Evolutionary conservation across 345 rosid species (phyloP), one percentile per base, ranked within the genome.

Genomic region (Arabidopsis thaliana): DNA sequence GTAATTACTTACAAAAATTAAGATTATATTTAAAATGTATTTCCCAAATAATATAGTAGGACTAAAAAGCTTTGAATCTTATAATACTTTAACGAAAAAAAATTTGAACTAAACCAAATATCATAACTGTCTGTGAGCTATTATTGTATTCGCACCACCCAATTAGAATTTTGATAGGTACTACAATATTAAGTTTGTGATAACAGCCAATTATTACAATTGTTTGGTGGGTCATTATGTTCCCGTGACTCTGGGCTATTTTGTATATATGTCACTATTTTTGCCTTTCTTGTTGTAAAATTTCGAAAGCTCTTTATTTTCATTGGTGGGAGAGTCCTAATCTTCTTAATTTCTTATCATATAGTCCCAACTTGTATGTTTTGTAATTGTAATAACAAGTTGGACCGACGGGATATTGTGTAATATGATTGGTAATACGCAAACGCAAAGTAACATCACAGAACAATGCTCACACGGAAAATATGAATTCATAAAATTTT

Each of bases 311-410:
- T 49, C 20, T 67, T 41, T 40, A 49, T 75, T 2, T 24, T 59
- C 61, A 76, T 69, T 76, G 71, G 80, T 76, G 64, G 75, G 37
- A 12, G 64, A 61, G 65, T 62, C 75, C 23, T 76, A 68, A 34
- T 68, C 74, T 11, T 51, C 52, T 75, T 1, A 48, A 16, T 16
- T 16, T 16, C 20, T 16, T 67, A 56, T 41, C 48, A 16, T 37
- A 49, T 51, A 28, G 58, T 34, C 56, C 49, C 80, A 76, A 53
- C 70, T 69, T 76, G 75, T 69, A 14, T 60, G 52, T 69, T 62
- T n/a, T 2, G 2, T 2, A 1, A 53, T 62, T 61, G 44, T 53
- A 42, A 69, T 33, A 61, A 24, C 33, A 37, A 58, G 59, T 38
- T 58, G 72, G 67, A 48, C 72, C 66, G 5, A 32, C 33, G 44